Evolutionary conservation across 129 eudicot species (phyloP).

Genomic region (Flaveria sonorensis): DNA sequence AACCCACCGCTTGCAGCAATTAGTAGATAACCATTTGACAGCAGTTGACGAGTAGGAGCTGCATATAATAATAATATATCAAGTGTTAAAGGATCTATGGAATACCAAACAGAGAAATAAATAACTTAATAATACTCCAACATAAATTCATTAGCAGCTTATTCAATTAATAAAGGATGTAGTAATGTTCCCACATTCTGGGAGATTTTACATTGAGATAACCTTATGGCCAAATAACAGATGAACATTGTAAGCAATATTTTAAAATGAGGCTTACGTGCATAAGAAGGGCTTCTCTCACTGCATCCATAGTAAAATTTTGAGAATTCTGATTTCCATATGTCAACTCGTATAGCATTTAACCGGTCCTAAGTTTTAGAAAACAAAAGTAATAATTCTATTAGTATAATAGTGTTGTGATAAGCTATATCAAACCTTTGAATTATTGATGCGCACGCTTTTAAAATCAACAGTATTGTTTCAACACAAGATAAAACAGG

Average conservation of each 20-base stretch:
- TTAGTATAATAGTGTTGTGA: not conserved
- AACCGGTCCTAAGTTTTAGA: slow-evolving; percentile 43
- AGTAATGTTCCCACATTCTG: not conserved
- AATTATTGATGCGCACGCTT: not conserved
- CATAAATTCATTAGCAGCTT: not conserved
- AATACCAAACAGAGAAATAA: not conserved
- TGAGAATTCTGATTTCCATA: slow-evolving; percentile 81
- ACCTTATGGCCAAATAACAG: not conserved
- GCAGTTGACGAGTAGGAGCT: slow-evolving; percentile 73
- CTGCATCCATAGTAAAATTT: slow-evolving; percentile 86
- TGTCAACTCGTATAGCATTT: slow-evolving; percentile 57
- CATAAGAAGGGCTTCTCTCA: slow-evolving; percentile 69
- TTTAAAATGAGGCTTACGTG: slow-evolving; percentile 71
- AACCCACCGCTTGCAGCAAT: slow-evolving; percentile 97
- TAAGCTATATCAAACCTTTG: not conserved
- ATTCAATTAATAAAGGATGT: not conserved
- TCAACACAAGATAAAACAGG: not conserved
- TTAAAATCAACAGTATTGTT: not conserved
- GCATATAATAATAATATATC: slow-evolving; percentile 29
- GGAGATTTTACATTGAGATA: not conserved
- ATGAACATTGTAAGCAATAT: not conserved
- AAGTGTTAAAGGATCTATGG: slow-evolving; percentile 1
- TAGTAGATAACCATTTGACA: slow-evolving; percentile 85
- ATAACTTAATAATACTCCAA: not conserved
- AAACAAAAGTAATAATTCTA: not conserved